phyloP scores from a whole-genome alignment of 2,329 filamentous ascomycete species.

The Beauveria pseudobassiana region DNA sequence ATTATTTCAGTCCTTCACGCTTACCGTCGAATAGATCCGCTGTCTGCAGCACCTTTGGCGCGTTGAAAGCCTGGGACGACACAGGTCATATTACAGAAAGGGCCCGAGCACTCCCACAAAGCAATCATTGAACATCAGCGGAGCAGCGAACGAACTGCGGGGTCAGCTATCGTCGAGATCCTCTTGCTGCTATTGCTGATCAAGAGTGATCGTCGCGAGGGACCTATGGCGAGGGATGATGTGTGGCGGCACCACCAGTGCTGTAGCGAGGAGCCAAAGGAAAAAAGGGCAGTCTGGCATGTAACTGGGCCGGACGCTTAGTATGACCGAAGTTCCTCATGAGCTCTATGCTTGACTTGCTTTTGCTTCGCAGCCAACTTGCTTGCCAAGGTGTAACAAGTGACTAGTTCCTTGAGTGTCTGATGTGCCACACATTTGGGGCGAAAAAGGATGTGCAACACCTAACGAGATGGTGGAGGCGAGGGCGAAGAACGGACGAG shows the following conservation, averaged over 20 bases:
- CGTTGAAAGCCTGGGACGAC: neutral
- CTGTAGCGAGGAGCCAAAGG: neutral
- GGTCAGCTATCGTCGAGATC: neutral
- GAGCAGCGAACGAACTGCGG: neutral
- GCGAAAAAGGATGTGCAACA: neutral
- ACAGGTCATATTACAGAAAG: neutral
- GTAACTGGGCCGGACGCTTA: constrained; percentile 2
- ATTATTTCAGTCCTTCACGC: neutral
- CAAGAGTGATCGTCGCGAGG: constrained; percentile 5
- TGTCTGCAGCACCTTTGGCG: neutral
- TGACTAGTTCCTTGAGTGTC: constrained; percentile 5
- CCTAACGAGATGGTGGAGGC: neutral
- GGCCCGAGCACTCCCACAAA: neutral
- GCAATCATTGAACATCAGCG: neutral
- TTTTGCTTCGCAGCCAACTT: neutral
- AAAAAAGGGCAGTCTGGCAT: constrained; percentile 16
- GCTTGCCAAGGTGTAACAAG: neutral
- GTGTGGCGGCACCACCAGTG: neutral
- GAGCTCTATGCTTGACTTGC: neutral
- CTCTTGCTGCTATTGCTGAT: neutral
- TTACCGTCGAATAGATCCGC: neutral
- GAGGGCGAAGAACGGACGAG: neutral
- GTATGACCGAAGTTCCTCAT: constrained; percentile 1
- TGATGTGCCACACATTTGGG: neutral
- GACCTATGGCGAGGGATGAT: neutral